Percentiles rank a stretch among this genome's conserved stretches.
Evolutionary conservation across 2,329 filamentous ascomycete genomes (phyloP).

Genomic region (Pyricularia sp.): DNA sequence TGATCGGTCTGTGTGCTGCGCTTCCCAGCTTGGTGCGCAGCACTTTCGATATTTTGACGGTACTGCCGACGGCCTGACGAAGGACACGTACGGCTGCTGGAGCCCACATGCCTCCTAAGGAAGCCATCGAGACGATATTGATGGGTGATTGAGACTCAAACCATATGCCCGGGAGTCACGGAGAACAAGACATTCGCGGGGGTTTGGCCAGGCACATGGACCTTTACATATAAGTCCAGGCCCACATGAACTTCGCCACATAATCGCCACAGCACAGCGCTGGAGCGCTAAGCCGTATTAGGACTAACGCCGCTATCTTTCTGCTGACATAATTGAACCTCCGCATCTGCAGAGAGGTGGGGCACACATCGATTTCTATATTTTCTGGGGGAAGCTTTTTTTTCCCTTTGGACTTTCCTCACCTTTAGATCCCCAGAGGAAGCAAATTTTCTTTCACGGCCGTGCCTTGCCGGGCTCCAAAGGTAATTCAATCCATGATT

Average conservation of each 20-base stretch:
- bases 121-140: slow-evolving; percentile 33
- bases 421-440: slow-evolving; percentile 4
- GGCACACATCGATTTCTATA: neutral
- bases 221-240: neutral
- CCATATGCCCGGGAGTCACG: neutral
- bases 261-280: neutral
- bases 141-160: slow-evolving; percentile 4
- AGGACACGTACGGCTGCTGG: slow-evolving; percentile 41
- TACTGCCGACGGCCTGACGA: slow-evolving; percentile 30
- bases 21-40: slow-evolving; percentile 36
- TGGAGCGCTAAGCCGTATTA: neutral
- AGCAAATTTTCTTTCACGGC: neutral
- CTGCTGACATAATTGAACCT: neutral
- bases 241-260: neutral
- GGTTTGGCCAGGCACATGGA: neutral
- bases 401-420: slow-evolving; percentile 5
- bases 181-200: neutral
- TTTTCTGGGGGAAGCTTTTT: slow-evolving; percentile 5
- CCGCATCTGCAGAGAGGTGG: neutral
- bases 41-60: slow-evolving; percentile 33
- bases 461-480: neutral
- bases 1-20: slow-evolving; percentile 30
- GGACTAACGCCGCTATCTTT: neutral
- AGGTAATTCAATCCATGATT: neutral
- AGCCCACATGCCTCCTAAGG: slow-evolving; percentile 43